Conservation (phyloP, 2,329 filamentous ascomycete species). For the Plectosphaerella plurivora region DNA sequence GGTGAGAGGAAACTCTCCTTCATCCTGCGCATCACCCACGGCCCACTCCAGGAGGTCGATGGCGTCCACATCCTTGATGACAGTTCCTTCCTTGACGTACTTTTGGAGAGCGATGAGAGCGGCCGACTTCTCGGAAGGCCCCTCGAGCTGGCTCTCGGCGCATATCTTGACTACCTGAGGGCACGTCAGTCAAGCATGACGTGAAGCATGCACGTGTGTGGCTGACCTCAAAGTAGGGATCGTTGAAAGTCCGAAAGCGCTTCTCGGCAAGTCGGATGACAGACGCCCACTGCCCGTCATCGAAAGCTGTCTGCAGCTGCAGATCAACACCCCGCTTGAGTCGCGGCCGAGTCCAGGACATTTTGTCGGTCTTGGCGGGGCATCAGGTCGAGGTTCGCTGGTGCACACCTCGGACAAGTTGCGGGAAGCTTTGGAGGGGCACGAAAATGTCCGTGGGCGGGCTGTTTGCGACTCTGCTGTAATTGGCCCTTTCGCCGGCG, state of each 20-base stretch:
- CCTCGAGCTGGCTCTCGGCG: constrained; percentile 49
- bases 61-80: constrained; percentile 43
- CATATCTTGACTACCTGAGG: constrained; percentile 40
- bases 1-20: constrained; percentile 38
- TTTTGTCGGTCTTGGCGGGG: constrained; percentile 16
- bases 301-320: constrained; percentile 51
- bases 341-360: constrained; percentile 21
- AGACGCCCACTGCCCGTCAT: constrained; percentile 47
- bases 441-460: background rate
- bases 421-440: constrained; percentile 3
- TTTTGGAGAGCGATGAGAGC: constrained; percentile 39
- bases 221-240: constrained; percentile 50
- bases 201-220: background rate
- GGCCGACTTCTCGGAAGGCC: constrained; percentile 37
- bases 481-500: background rate
- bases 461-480: background rate
- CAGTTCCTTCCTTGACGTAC: constrained; percentile 39
- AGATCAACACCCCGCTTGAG: constrained; percentile 48
- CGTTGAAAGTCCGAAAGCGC: constrained; percentile 42
- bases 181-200: background rate
- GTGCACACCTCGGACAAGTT: background rate
- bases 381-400: constrained; percentile 11
- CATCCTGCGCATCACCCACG: constrained; percentile 28
- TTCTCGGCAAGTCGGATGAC: constrained; percentile 49
- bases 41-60: constrained; percentile 54